Base-by-base conservation (phyloP, 305 asterid species). In the Caryopteris hybrid region DNA sequence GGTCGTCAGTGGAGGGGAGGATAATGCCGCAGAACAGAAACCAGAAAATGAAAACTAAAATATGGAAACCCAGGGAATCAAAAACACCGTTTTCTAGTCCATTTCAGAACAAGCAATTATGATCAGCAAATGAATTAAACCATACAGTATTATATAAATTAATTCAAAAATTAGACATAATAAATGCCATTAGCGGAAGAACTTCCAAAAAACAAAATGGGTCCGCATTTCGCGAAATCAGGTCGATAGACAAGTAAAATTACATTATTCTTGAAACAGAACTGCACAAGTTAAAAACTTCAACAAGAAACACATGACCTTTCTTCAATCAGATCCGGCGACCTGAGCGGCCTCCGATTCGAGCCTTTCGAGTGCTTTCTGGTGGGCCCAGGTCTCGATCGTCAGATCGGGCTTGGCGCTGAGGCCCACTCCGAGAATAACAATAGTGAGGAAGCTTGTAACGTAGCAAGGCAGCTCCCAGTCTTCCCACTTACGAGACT, bases 381-480 rank as follows among this genome's bases (percentile, higher is more conserved):
- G 87, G 69, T 88, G 97, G 22, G 92, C 92, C 96, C 95, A 89
- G 45, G 96, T 83, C 71, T 90, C 95, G 54, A 86, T 79, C 48
- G 96, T 86, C 58, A 88, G 89, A 86, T 88, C 94, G 76, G 95
- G 97, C 83, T 90, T 90, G 34, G 95, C 95, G 52, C 84, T 86
- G 56, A 90, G 90, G 7, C 96, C 96, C 13, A 89, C 95, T 9
- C 96, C 96, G 22, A 89, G 96, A 25, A 90, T 90, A 48, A 90
- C 89, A 50, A 90, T 68, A 2, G 97, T 78, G 10, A 89, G 82
- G 71, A 89, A 89, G 81, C 95, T 81, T 21, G 96, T 87, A 64
- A 89, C 0, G 66, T 87, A 89, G 68, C 90, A 89, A n/a, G 96
- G 96, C 6, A 89, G 86, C 77, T 89, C 96, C 96, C 96, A 89